Conservation (phyloP, 2,329 filamentous ascomycete species). For the Didymella keratinophila region DNA sequence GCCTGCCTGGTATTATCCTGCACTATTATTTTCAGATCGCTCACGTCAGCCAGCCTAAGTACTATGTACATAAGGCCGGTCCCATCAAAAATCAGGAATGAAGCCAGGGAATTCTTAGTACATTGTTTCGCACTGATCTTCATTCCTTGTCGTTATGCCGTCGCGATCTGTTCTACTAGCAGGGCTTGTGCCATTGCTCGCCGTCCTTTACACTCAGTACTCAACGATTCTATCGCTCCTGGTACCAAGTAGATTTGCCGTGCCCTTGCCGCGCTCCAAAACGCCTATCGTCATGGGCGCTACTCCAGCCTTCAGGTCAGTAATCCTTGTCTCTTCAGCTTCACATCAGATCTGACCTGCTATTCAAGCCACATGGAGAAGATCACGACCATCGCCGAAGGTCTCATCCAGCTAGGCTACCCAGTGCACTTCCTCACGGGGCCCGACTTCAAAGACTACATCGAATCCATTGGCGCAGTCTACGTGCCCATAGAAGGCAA, state of each 20-base stretch:
- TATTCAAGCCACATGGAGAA: constrained; percentile 31
- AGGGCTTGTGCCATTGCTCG: constrained; percentile 8
- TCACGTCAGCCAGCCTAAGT: neutral
- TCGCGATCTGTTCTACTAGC: constrained; percentile 1
- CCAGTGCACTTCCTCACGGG: constrained; percentile 54
- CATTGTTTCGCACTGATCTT: neutral
- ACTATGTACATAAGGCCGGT: neutral
- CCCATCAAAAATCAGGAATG: neutral
- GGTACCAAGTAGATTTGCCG: neutral
- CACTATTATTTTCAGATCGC: neutral
- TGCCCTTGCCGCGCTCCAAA: constrained; percentile 8
- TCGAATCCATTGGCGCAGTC: neutral
- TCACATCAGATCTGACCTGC: neutral
- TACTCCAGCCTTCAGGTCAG: constrained; percentile 22
- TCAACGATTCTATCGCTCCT: neutral
- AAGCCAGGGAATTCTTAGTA: too few species aligned
- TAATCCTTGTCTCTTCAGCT: neutral
- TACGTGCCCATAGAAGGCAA: neutral
- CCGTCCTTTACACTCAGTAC: constrained; percentile 3
- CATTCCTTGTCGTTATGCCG: neutral
- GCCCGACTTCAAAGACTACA: constrained; percentile 43
- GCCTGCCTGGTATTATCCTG: neutral
- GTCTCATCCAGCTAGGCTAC: constrained; percentile 53
- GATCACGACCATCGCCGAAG: constrained; percentile 42
- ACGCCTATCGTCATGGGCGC: constrained; percentile 32